Evolutionary conservation across 2,329 filamentous ascomycete species (phyloP).

Genomic region (Hymenoscyphus repandus): DNA sequence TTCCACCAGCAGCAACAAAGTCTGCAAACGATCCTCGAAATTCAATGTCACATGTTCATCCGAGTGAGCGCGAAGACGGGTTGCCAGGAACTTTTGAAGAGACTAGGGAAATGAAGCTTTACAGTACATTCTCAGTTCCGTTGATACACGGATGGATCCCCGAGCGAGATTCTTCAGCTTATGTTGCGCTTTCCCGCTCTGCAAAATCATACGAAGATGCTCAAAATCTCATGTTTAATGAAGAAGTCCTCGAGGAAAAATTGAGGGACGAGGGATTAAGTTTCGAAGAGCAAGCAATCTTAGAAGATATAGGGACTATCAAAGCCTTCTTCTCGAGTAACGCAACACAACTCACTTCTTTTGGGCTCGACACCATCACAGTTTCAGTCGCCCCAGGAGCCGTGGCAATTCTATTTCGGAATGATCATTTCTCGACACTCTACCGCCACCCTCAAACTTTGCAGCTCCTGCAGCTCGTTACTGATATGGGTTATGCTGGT

Average conservation of each 20-base stretch:
- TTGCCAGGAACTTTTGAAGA: slow-evolving; percentile 75
- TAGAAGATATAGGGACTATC: slow-evolving; percentile 79
- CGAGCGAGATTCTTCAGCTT: slow-evolving; percentile 57
- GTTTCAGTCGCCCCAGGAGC: slow-evolving; percentile 68
- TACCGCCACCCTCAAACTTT: slow-evolving; percentile 79
- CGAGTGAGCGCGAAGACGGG: slow-evolving; percentile 41
- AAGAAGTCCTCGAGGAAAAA: slow-evolving; percentile 83
- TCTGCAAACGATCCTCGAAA: slow-evolving; percentile 35
- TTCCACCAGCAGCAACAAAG: slow-evolving; percentile 47
- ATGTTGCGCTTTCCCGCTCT: slow-evolving; percentile 64
- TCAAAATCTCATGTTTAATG: slow-evolving; percentile 80
- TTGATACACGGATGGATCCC: slow-evolving; percentile 93
- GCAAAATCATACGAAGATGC: slow-evolving; percentile 88
- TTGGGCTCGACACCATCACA: slow-evolving; percentile 71
- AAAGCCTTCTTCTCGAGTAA: slow-evolving; percentile 75
- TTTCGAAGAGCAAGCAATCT: slow-evolving; percentile 68
- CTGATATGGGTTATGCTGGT: slow-evolving; percentile 81
- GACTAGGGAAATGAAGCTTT: slow-evolving; percentile 84
- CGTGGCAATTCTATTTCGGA: slow-evolving; percentile 88
- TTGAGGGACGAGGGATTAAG: slow-evolving; percentile 58
- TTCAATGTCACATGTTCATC: slow-evolving; percentile 48
- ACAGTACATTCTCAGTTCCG: slow-evolving; percentile 82
- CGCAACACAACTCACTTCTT: slow-evolving; percentile 80
- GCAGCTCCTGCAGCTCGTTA: slow-evolving; percentile 78
- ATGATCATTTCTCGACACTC: slow-evolving; percentile 93